Base-by-base conservation (phyloP, 768 basidiomycete species). In the Kwoniella sp. region DNA sequence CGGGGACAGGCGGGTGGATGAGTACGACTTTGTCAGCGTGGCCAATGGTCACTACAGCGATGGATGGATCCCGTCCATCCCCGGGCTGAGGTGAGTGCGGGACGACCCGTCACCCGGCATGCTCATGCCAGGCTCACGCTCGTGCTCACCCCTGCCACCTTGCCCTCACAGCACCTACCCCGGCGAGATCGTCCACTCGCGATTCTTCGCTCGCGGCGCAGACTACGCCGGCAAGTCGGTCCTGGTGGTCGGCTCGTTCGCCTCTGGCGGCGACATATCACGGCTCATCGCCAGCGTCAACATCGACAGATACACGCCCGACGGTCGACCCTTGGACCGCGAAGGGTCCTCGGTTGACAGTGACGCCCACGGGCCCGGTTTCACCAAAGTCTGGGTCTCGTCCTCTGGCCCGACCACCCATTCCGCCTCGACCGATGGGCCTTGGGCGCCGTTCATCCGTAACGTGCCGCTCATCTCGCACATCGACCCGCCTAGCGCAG, bases 211-310 rank as follows among this genome's bases (percentile, higher is more conserved):
- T 5, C 36, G 46, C 8, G 63, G 73, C 1, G 58, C 65, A 11
- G 59, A 63, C 11, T 73, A 61, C 38, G 25, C 32, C 26, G 60
- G 70, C 19, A 54, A 70, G 57, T 72, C 57, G 0, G 69, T 76
- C 15, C 60, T 77, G 29, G 75, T 77, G 1, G 64, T 77, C 14
- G 76, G 76, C 2, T 71, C 70, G 12, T 71, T 62, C 31, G 75
- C 76, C 9, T 76, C 76, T 0, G 76, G 76, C 1, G 73, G 73
- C 36, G 76, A 77, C 46, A 65, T 76, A 15, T 67, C 73, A 0
- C 37, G 65, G 41, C 57, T 56, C 27, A 31, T 68, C n/a, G 63
- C 52, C 7, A 29, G 39, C 23, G 48, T 56, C 14, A 63, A 61
- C 43, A 22, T 60, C 28, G 50, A 33, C 25, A 43, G 42, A 46